Base-by-base conservation (phyloP, 1,284 basidiomycete species). In the Ganoderma lucidum region DNA sequence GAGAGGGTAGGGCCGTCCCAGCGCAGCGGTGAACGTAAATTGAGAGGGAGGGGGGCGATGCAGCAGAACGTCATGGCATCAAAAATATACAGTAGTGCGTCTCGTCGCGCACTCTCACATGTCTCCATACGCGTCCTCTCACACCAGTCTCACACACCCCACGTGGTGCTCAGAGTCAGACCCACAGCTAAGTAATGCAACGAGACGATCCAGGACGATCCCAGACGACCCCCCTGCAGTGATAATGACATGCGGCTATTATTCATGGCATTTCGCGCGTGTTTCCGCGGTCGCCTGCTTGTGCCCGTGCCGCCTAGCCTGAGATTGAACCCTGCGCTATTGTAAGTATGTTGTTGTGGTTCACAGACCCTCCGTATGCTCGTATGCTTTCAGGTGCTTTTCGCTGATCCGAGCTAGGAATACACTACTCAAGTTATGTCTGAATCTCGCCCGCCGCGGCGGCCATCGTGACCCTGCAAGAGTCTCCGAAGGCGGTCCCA, bases 21-120 rank as follows among this genome's bases (percentile, higher is more conserved):
- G 28, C 51, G 19, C 41, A 19, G 28, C 41, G 66, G 66, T 63
- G 61, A 58, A 51, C 59, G 53, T 58, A 63, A 62, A 67, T 62
- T 58, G 32, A 41, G 39, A 56, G 8, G 37, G 35, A 58, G 19
- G 53, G 61, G 48, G 55, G 61, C 61, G 51, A 60, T 62, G 65
- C 65, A 58, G 12, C 32, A n/a, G 48, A 45, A 65, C 60, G 53
- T 59, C 61, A 67, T 37, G 61, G 39, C 66, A 63, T 62, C 41
- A 23, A 23, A 32, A 23, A 66, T 56, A 44, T 8, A 23, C 23
- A 23, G 23, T 23, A 32, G 17, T 28, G 15, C 28, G 6, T 8
- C 44, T 17, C 35, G 9, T 35, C 55, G 32, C 32, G 35, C 30
- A 15, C 35, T 37, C 55, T n/a, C 55, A 58, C 32, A 41, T n/a